A percentile compares a stretch with the other conserved stretches of the same genome.
Evolutionary conservation across 2,329 filamentous ascomycete species (phyloP).

Genomic region (Huntiella bhutanensis): DNA sequence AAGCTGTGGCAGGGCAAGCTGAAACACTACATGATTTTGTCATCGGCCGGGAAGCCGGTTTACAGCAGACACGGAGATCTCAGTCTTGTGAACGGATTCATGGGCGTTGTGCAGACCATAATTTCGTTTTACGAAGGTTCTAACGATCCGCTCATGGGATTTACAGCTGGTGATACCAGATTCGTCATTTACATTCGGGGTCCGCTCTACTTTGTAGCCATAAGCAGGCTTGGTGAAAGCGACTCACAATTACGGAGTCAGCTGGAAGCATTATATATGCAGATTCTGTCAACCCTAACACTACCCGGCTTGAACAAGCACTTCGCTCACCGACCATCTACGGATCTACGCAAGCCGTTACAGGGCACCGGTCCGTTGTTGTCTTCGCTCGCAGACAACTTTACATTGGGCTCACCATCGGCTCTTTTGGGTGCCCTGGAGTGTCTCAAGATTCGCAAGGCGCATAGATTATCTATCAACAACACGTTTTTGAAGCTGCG

Average conservation of each 20-base stretch:
- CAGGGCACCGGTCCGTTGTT: constrained; percentile 82
- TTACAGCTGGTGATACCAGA: constrained; percentile 67
- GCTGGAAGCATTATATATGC: constrained; percentile 90
- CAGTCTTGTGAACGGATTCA: constrained; percentile 75
- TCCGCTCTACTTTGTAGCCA: constrained; percentile 79
- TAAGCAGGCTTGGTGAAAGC: constrained; percentile 82
- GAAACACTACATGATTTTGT: constrained; percentile 94
- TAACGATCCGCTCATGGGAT: constrained; percentile 58
- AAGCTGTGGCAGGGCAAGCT: constrained; percentile 73
- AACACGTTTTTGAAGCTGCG: constrained; percentile 65
- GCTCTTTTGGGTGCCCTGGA: constrained; percentile 78
- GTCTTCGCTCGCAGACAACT: constrained; percentile 82
- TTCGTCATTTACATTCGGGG: constrained; percentile 77
- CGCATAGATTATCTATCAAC: constrained; percentile 71
- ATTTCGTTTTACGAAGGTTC: constrained; percentile 87
- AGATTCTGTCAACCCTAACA: constrained; percentile 88
- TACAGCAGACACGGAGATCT: constrained; percentile 91
- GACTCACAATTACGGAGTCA: constrained; percentile 73
- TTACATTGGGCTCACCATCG: constrained; percentile 80
- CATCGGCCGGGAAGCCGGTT: constrained; percentile 89
- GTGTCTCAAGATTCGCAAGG: constrained; percentile 79
- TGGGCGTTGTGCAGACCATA: constrained; percentile 90
- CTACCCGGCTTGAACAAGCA: constrained; percentile 71
- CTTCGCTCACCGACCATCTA: constrained; percentile 81
- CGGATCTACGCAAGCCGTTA: constrained; percentile 72